Conservation (phyloP, 2,329 filamentous ascomycete species). For the Lasiodiplodia sp. region DNA sequence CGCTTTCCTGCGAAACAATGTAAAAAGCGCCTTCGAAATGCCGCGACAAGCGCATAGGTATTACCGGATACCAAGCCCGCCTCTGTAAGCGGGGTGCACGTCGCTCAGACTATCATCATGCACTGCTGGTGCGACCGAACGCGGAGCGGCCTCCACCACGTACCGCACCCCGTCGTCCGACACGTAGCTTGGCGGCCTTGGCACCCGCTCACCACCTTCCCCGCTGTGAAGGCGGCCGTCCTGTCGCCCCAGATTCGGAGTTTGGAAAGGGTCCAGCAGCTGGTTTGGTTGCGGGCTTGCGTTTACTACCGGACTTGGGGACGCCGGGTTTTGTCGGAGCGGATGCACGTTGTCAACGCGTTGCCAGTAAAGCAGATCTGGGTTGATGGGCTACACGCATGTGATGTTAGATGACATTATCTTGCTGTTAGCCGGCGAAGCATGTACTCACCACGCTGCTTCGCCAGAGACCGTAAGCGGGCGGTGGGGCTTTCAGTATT, state of each 20-base stretch:
- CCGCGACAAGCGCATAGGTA: background rate
- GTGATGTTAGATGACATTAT: constrained; percentile 46
- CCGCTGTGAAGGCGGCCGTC: background rate
- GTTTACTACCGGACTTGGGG: background rate
- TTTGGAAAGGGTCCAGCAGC: constrained; percentile 36
- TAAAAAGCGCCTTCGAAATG: background rate
- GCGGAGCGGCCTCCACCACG: constrained; percentile 67
- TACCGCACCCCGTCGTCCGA: constrained; percentile 79
- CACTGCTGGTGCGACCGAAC: background rate
- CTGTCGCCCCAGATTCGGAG: background rate
- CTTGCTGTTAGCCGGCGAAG: background rate
- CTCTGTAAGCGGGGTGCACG: constrained; percentile 21
- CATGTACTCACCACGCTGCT: constrained; percentile 66
- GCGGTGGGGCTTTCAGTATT: constrained; percentile 64
- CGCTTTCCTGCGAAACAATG: background rate
- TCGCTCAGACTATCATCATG: constrained; percentile 2
- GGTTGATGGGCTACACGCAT: constrained; percentile 68
- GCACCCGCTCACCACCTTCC: background rate
- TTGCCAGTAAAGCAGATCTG: constrained; percentile 82
- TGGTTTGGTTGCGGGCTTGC: constrained; percentile 3
- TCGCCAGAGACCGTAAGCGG: constrained; percentile 86
- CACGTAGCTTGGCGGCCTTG: constrained; percentile 75
- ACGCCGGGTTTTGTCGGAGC: constrained; percentile 20
- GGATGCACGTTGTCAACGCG: constrained; percentile 53
- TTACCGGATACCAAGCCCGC: constrained; percentile 22